Evolutionary conservation across 192 early-diverging fungal genomes (phyloP), one percentile per base, ranked within the genome.

Genomic region (Rhizophagus sp.): DNA sequence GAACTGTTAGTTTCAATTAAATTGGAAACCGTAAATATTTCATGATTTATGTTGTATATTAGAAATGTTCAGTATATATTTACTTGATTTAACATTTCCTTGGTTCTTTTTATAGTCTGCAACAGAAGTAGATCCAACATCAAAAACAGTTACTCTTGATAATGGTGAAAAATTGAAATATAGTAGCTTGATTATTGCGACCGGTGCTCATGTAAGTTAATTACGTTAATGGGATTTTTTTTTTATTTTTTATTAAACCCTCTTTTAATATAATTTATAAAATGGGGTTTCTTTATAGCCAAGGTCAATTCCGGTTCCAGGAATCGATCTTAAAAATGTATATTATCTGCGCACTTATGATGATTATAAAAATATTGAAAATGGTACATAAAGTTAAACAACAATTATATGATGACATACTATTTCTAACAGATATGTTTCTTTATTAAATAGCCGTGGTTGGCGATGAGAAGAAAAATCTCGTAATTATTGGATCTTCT

Each of bases 401-500:
- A 34, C 17, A 15, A 33, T 11, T 19, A 17, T 36, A 19, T 11
- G 15, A 7, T 69, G 11, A 1, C 36, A 2, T 69, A 36, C 41
- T 11, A 34, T 34, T 61, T 62, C 62, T 17, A 17, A 49, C 25
- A 36, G 12, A 17, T 19, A 36, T 27, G 49, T 33, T 22, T 4
- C 24, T 22, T 44, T 78, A 79, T 61, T 78, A 73, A n/a, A 49
- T 82, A 50, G 67, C 64, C 8, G 63, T 69, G 30, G 30, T 78
- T 39, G 64, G 66, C 1, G 69, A 68, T 17, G 72, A 76, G 25
- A 87, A 86, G 78, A 88, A 88, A 27, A 86, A 86, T 47, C 76
- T 91, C 10, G 88, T 90, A 11, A 83, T 91, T 66, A 82, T 91
- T 63, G 90, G 90, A 0, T 89, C 89, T 47, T 84, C 85, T 36